These are phyloP conservation scores for Bryopsis sp. DNA, from an alignment of 139 green algal genomes.

Conservation along the genomic window DNA sequence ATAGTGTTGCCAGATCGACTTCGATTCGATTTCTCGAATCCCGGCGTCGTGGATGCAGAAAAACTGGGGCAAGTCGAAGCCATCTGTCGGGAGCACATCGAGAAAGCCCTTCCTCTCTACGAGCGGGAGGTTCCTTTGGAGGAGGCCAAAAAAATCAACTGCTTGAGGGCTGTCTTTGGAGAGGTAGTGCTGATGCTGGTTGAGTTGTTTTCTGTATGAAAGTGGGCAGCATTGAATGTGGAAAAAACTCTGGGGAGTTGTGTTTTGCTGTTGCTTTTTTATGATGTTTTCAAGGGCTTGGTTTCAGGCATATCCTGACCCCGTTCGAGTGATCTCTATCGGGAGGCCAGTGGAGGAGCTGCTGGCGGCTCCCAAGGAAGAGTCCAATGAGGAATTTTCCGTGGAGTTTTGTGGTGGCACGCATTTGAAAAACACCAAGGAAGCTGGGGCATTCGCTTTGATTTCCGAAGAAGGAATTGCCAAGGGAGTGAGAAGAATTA, in stretches of 20 bases:
- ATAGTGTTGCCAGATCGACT: conserved; percentile 86
- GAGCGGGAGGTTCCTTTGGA: conserved; percentile 72
- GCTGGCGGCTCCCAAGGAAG: conserved; percentile 50
- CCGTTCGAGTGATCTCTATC: conserved; percentile 91
- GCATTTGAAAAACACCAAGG: conserved; percentile 77
- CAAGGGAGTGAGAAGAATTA: conserved; percentile 86
- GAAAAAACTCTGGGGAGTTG: neutral
- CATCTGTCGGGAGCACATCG: conserved; percentile 41
- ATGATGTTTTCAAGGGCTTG: neutral
- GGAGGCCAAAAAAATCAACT: conserved; percentile 73
- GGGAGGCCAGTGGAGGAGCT: conserved; percentile 77
- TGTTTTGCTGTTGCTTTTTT: neutral
- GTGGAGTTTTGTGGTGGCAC: conserved; percentile 98
- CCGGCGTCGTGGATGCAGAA: conserved; percentile 39
- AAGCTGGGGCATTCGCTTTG: conserved; percentile 81
- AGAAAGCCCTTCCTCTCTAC: conserved; percentile 48
- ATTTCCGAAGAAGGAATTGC: conserved; percentile 92
- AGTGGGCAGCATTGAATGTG: neutral
- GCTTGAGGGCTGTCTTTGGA: conserved; percentile 88
- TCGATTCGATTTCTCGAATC: conserved; percentile 97
- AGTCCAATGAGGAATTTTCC: conserved; percentile 31
- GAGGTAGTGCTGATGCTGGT: conserved; percentile 43
- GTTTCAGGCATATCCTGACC: conserved; percentile 83
- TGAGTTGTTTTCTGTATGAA: neutral
- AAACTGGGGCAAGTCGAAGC: conserved; percentile 47